phyloP scores from a whole-genome alignment of 768 basidiomycete genomes.

The Serpula lacrymans region DNA sequence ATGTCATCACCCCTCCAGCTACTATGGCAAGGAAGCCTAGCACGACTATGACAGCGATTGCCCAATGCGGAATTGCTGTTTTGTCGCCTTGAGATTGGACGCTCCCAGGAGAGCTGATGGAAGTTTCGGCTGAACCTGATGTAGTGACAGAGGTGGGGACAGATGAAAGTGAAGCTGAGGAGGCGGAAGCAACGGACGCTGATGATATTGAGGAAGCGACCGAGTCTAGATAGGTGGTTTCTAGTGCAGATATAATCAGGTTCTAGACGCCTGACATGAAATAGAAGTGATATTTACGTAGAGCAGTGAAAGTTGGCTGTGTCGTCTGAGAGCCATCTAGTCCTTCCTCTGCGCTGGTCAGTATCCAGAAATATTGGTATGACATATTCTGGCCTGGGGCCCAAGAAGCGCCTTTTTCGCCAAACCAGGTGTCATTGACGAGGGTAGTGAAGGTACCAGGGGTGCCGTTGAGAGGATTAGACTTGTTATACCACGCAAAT shows the following conservation, averaged over 20 bases:
- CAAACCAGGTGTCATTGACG: constrained; percentile 79
- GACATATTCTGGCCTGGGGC: constrained; percentile 46
- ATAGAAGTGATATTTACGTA: constrained; percentile 59
- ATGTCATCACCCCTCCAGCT: constrained; percentile 62
- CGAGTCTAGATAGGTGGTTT: constrained; percentile 74
- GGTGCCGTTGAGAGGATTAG: constrained; percentile 49
- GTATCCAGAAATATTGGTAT: constrained; percentile 76
- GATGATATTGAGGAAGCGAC: constrained; percentile 56
- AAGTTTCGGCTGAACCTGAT: constrained; percentile 14
- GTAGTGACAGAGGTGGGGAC: constrained; percentile 31
- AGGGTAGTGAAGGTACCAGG: constrained; percentile 51
- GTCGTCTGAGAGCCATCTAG: constrained; percentile 59
- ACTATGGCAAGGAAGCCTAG: constrained; percentile 82
- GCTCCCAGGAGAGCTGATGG: constrained; percentile 24
- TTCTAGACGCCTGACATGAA: constrained; percentile 2
- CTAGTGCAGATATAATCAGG: constrained; percentile 30
- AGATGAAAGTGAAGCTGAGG: constrained; percentile 38
- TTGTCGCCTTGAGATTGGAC: constrained; percentile 41
- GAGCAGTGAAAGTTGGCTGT: constrained; percentile 72
- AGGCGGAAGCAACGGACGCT: constrained; percentile 28
- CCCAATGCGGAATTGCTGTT: constrained; percentile 77
- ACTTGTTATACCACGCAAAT: constrained; percentile 38
- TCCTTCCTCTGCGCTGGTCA: constrained; percentile 55
- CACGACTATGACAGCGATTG: constrained; percentile 85
- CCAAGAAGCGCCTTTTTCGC: constrained; percentile 45